A percentile compares a stretch with the other conserved stretches of the same genome.
Conservation (phyloP, 1,284 basidiomycete genomes). For the Fereydounia khargensis region DNA sequence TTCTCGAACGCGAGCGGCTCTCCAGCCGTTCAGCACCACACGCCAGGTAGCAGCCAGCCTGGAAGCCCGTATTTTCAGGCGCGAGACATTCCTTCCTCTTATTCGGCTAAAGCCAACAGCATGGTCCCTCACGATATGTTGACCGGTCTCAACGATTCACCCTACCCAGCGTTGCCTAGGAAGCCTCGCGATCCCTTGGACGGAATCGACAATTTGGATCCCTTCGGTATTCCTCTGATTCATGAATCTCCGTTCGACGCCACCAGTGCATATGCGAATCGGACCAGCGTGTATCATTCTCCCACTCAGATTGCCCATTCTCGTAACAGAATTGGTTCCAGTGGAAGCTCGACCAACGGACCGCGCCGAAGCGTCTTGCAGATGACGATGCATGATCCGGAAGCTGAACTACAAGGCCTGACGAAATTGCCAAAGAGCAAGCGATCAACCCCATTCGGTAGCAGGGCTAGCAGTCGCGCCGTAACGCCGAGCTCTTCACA, state of each 20-base stretch:
- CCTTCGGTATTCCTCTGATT: conserved; percentile 34
- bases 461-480: conserved; percentile 24
- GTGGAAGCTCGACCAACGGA: conserved; percentile 3
- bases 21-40: no score
- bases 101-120: no score
- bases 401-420: conserved; percentile 38
- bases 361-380: conserved; percentile 29
- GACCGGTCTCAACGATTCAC: conserved; percentile 36
- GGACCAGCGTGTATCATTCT: conserved; percentile 27
- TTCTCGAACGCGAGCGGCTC: neutral
- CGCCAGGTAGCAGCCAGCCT: no score
- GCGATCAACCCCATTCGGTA: conserved; percentile 37
- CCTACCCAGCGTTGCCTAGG: conserved; percentile 24
- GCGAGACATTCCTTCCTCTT: no score
- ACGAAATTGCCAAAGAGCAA: conserved; percentile 34
- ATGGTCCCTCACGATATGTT: conserved; percentile 17
- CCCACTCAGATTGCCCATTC: conserved; percentile 20
- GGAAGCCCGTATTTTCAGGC: no score
- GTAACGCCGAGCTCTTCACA: conserved; percentile 27
- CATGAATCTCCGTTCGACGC: conserved; percentile 35
- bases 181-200: conserved; percentile 1
- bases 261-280: conserved; percentile 30
- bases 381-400: conserved; percentile 47
- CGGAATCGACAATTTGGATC: conserved; percentile 16
- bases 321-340: conserved; percentile 4